Base-by-base conservation (phyloP, 2,329 filamentous ascomycete species). In the Apiospora sp. region DNA sequence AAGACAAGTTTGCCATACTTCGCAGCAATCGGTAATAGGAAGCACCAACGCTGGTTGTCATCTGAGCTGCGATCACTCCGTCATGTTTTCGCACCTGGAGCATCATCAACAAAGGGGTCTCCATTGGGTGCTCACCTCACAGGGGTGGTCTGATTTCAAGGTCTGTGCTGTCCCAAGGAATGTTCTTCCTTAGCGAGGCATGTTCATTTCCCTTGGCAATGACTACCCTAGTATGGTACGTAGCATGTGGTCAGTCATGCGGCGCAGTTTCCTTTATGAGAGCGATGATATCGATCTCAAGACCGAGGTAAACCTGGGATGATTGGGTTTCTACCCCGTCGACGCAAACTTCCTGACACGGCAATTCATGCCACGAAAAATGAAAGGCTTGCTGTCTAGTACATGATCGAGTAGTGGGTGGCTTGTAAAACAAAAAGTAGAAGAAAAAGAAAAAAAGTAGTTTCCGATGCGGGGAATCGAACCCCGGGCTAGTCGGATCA, bases 391-490 rank as follows among this genome's bases (percentile, higher is more conserved):
- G 7, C 37, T 10, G 37, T 41, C 37, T 2, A 41, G 7, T 8
- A 41, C 10, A 41, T 41, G 7, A 41, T 10, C 37, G 37, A 10
- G 8, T 10, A 41, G 7, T 41, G 10, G 37, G 37, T 41, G 10
- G 7, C 1, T 41, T 41, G 37, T 5, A 41, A 10, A 10, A 41
- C 6, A 10, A 41, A 10, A 37, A 30, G 27, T 4, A 30, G 4
- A 30, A 4, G 27, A 30, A 41, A 41, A 41, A 41, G 37, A 41
- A 41, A 10, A 10, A 41, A 41, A 10, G 37, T 1, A 41, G 37
- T 41, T 19, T 54, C 77, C 77, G 76, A 77, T 75, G 74, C 77
- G 76, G 76, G 77, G 77, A 78, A 77, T 78, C 76, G 76, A 78
- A 78, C 77, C 77, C 76, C 76, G 76, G 74, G 77, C 77, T 76